phyloP scores from a whole-genome alignment of 2,329 filamentous ascomycete species.

The Sarocladium brachiariae region DNA sequence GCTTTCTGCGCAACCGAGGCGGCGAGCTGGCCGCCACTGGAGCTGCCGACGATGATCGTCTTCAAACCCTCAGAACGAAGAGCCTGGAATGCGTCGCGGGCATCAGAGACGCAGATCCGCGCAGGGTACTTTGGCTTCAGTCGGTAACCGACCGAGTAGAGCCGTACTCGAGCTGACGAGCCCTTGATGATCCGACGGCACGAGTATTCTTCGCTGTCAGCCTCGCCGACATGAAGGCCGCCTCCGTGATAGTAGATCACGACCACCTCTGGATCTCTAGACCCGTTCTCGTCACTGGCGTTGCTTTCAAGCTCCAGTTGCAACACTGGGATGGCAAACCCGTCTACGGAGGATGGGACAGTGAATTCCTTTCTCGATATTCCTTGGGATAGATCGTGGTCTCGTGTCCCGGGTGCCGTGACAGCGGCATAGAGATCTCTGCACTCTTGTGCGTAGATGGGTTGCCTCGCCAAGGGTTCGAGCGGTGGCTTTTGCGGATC shows the following conservation, averaged over 20 bases:
- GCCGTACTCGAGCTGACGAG: constrained; percentile 18
- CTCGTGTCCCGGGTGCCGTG: constrained; percentile 26
- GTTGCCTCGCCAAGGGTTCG: constrained; percentile 26
- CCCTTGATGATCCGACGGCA: constrained; percentile 34
- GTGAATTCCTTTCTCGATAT: constrained; percentile 23
- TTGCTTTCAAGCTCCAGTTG: constrained; percentile 20
- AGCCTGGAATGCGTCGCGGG: constrained; percentile 27
- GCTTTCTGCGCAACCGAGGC: constrained; percentile 32
- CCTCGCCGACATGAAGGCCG: constrained; percentile 38
- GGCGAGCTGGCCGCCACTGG: constrained; percentile 41
- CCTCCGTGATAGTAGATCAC: constrained; percentile 44
- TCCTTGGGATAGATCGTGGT: constrained; percentile 29
- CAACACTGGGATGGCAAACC: constrained; percentile 29
- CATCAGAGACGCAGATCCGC: constrained; percentile 34
- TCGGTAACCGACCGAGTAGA: constrained; percentile 41
- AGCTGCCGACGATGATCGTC: constrained; percentile 36
- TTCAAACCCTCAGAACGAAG: constrained; percentile 13
- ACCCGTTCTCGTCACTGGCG: constrained; percentile 9
- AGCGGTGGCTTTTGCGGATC: background rate
- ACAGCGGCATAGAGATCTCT: constrained; percentile 29
- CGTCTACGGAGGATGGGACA: constrained; percentile 26
- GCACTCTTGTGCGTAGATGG: constrained; percentile 33
- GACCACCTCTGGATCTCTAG: constrained; percentile 18
- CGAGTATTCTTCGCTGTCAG: constrained; percentile 41
- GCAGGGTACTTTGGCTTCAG: constrained; percentile 34